Evolutionary conservation across 129 eudicot species (phyloP).

Genomic region (Rutidosis leptorrhynchoides): DNA sequence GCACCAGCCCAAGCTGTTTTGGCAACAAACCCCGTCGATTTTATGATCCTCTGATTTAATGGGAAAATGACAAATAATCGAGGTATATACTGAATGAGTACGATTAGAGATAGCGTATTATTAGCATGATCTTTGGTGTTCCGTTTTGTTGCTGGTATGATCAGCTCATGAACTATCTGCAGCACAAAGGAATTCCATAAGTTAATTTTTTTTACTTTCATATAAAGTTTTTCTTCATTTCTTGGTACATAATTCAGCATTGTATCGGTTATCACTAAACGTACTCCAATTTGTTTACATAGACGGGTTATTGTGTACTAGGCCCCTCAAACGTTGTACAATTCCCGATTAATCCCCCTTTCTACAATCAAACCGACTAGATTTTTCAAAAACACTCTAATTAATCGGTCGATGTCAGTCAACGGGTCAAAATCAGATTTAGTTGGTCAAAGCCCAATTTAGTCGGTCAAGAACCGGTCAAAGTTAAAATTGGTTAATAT

Average conservation of each 20-base stretch:
- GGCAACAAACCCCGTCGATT: conserved; percentile 80
- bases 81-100: conserved; percentile 83
- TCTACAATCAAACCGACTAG: too few relatives aligned
- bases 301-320: too few relatives aligned
- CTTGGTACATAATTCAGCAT: background rate
- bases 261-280: background rate
- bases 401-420: too few relatives aligned
- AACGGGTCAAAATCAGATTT: too few relatives aligned
- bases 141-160: conserved; percentile 66
- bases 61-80: conserved; percentile 80
- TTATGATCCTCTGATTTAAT: conserved; percentile 68
- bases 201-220: background rate
- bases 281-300: background rate
- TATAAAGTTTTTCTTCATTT: background rate
- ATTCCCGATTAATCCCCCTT: too few relatives aligned
- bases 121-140: conserved; percentile 58
- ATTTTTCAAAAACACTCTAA: too few relatives aligned
- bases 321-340: too few relatives aligned
- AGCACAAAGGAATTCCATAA: conserved; percentile 6
- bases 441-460: too few relatives aligned
- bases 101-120: conserved; percentile 73
- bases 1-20: conserved; percentile 99
- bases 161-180: conserved; percentile 69
- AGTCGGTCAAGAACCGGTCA: too few relatives aligned
- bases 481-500: too few relatives aligned